phyloP scores from a whole-genome alignment of 1,139 yeast species.

The Candida sojae region DNA sequence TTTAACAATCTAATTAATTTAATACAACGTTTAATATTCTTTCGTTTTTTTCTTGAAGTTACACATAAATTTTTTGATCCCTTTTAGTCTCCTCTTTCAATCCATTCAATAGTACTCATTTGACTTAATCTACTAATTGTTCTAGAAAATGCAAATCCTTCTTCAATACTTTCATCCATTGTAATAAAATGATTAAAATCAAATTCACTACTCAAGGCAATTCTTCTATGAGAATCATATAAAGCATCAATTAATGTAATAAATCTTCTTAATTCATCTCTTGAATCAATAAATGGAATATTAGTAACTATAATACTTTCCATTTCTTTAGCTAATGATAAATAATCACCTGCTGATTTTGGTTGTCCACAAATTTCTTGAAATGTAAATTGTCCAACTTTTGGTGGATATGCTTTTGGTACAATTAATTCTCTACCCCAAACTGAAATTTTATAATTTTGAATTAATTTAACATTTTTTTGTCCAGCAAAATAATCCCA shows the following conservation, averaged over 20 bases:
- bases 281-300: slow-evolving; percentile 77
- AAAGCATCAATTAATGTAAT: slow-evolving; percentile 95
- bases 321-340: slow-evolving; percentile 77
- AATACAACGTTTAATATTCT: background rate
- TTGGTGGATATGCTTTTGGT: slow-evolving; percentile 74
- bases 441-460: slow-evolving; percentile 51
- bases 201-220: slow-evolving; percentile 88
- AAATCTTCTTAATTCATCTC: slow-evolving; percentile 86
- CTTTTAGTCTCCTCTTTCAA: slow-evolving; percentile 48
- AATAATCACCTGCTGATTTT: slow-evolving; percentile 93
- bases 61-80: too few relatives aligned
- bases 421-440: slow-evolving; percentile 88
- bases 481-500: slow-evolving; percentile 64
- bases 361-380: slow-evolving; percentile 83
- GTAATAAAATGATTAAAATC: slow-evolving; percentile 83
- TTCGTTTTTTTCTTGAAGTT: too few relatives aligned
- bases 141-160: slow-evolving; percentile 93
- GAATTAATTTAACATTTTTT: slow-evolving; percentile 28
- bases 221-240: slow-evolving; percentile 82
- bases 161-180: slow-evolving; percentile 82
- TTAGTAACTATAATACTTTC: slow-evolving; percentile 84
- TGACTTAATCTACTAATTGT: slow-evolving; percentile 88
- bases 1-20: too few relatives aligned
- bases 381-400: slow-evolving; percentile 89
- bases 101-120: slow-evolving; percentile 95